phyloP scores from a whole-genome alignment of 2,329 filamentous ascomycete species.

The Fusarium veterinarium region DNA sequence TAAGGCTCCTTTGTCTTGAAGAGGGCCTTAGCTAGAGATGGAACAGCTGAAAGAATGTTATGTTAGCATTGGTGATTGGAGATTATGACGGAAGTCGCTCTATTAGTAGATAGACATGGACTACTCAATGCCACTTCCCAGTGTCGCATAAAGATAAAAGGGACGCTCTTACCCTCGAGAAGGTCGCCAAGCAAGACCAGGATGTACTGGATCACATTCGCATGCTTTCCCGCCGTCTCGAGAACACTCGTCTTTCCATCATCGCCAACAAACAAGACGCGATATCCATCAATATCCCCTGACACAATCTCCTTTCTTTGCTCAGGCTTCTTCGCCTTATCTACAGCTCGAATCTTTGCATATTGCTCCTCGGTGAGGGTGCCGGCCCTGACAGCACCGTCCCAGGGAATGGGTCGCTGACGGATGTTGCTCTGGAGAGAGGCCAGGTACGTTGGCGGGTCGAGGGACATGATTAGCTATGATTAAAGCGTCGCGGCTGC shows the following conservation, averaged over 20 bases:
- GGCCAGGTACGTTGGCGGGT: conserved; percentile 85
- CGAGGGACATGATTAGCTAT: conserved; percentile 78
- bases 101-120: not conserved
- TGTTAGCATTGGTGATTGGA: conserved; percentile 30
- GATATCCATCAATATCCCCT: conserved; percentile 82
- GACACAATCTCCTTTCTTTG: conserved; percentile 87
- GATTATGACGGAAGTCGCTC: conserved; percentile 9
- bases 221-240: conserved; percentile 84
- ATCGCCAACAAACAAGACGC: conserved; percentile 81
- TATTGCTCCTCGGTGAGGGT: conserved; percentile 95
- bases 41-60: conserved; percentile 71
- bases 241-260: conserved; percentile 78
- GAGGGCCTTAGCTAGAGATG: conserved; percentile 80
- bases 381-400: conserved; percentile 92
- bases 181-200: conserved; percentile 89
- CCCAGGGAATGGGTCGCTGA: conserved; percentile 95
- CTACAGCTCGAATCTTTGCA: conserved; percentile 94
- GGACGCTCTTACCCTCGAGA: conserved; percentile 74
- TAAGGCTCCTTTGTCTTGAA: conserved; percentile 82
- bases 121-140: conserved; percentile 1
- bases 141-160: conserved; percentile 7
- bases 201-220: conserved; percentile 94
- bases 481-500: conserved; percentile 46
- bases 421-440: conserved; percentile 98
- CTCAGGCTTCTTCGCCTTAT: conserved; percentile 90